Evolutionary conservation across 2,329 filamentous ascomycete species (phyloP), one percentile per base, ranked within the genome.

Genomic region (Xylaria sp.): DNA sequence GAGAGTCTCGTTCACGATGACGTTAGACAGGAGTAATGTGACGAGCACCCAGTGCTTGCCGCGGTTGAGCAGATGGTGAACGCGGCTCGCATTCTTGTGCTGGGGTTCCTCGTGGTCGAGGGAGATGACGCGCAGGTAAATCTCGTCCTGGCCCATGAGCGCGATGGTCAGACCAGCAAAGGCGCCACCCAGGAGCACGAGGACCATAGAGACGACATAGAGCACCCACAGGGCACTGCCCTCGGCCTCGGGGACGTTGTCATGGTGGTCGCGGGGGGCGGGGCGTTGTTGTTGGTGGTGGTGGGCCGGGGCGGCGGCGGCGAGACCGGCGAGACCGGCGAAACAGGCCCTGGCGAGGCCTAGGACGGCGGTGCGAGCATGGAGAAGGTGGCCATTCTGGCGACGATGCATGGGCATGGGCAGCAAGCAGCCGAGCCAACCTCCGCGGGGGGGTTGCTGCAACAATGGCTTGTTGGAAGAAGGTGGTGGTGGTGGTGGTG

Each of bases 31-130:
- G 7, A 99, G 86, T 29, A 99, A 83, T 2, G 96, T 98, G 61
- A 99, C 96, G 64, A 99, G 84, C 22, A 99, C 95, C 96, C 96
- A 99, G 80, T 99, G 96, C 79, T 99, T 99, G 74, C 96, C 96
- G 74, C 88, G 91, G 71, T 93, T 89, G 63, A 99, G 82, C 31
- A 99, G 83, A 49, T 89, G 85, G 73, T 96, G 85, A 11, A 99
- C 96, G 70, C 89, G 90, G 63, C 87, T 87, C 0, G 96, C 96
- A 77, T 97, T 93, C 76, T 89, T 93, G 75, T 90, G 90, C 81
- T 98, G 95, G n/a, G 89, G 85, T 62, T 91, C 93, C 79, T 93
- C 90, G 51, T 92, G 90, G 61, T 96, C 96, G 45, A 91, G 90
- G 58, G 94, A 90, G 70, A 99, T 91, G 71, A 99, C 96, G 81